phyloP scores from a whole-genome alignment of 257 asterid genomes.

The Hygrophila difformis region DNA sequence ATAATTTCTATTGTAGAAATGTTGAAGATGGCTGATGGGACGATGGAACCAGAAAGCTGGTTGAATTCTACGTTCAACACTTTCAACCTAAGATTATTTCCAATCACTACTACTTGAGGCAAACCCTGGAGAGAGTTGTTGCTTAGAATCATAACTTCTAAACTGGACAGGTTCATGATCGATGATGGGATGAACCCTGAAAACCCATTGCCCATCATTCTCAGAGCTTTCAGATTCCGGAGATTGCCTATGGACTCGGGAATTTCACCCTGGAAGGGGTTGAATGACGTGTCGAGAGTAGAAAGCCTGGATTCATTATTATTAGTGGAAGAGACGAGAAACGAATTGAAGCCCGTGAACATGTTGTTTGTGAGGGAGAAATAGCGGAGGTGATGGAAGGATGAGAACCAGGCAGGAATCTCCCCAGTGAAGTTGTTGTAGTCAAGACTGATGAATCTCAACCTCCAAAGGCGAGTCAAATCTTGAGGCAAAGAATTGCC shows the following conservation, averaged over 20 bases:
- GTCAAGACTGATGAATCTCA: too few relatives aligned
- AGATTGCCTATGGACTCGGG: slow-evolving; percentile 22
- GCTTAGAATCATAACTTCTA: neutral
- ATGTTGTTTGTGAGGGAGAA: too few relatives aligned
- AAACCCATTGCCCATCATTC: neutral
- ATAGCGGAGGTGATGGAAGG: too few relatives aligned
- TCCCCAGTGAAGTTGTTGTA: too few relatives aligned
- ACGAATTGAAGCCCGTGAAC: too few relatives aligned
- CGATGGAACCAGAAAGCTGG: neutral
- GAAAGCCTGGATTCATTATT: too few relatives aligned
- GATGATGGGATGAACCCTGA: neutral
- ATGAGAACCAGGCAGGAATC: too few relatives aligned
- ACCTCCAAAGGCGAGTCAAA: too few relatives aligned
- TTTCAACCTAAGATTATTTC: neutral
- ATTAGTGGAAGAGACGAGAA: too few relatives aligned
- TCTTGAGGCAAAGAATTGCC: too few relatives aligned
- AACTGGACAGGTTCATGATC: neutral
- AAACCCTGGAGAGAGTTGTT: neutral
- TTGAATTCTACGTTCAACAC: neutral
- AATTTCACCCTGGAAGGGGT: slow-evolving; percentile 14
- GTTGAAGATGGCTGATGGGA: neutral
- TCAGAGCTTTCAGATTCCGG: slow-evolving; percentile 2
- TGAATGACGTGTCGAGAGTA: too few relatives aligned
- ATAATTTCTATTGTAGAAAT: neutral
- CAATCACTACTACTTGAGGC: neutral